These are phyloP conservation scores for Rubia balearica DNA, from an alignment of 305 asterid species.

Conservation along the genomic window DNA sequence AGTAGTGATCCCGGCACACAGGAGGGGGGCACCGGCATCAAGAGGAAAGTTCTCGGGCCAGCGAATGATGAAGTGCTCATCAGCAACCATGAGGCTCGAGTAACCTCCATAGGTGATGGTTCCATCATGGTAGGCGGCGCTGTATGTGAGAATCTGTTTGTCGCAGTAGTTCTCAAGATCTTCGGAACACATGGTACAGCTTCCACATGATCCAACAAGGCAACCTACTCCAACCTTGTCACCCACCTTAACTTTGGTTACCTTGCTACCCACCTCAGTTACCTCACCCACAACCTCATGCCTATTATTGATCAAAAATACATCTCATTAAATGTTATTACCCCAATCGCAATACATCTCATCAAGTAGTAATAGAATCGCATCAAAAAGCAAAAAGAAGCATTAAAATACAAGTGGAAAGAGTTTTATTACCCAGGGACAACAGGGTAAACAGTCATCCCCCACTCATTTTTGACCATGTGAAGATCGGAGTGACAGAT, in stretches of 20 bases:
- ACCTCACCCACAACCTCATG: conserved; percentile 59
- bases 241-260: conserved; percentile 40
- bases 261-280: conserved; percentile 55
- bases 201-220: conserved; percentile 53
- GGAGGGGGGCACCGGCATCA: conserved; percentile 48
- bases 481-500: conserved; percentile 26
- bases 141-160: conserved; percentile 26
- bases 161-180: conserved; percentile 52
- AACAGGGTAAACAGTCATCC: conserved; percentile 16
- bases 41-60: conserved; percentile 54
- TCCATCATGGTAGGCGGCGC: conserved; percentile 31
- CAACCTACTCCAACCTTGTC: conserved; percentile 65
- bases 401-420: background rate
- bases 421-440: conserved; percentile 18
- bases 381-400: background rate
- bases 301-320: conserved; percentile 21
- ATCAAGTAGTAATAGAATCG: background rate
- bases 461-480: conserved; percentile 21
- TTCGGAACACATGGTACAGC: conserved; percentile 34
- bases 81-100: conserved; percentile 44
- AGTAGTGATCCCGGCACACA: conserved; percentile 56
- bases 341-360: background rate
- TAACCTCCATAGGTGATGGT: conserved; percentile 46
- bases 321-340: background rate
- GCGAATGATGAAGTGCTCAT: conserved; percentile 39